Base-by-base conservation (phyloP, 164 flowering plant species). In the Sextonia rubra region DNA sequence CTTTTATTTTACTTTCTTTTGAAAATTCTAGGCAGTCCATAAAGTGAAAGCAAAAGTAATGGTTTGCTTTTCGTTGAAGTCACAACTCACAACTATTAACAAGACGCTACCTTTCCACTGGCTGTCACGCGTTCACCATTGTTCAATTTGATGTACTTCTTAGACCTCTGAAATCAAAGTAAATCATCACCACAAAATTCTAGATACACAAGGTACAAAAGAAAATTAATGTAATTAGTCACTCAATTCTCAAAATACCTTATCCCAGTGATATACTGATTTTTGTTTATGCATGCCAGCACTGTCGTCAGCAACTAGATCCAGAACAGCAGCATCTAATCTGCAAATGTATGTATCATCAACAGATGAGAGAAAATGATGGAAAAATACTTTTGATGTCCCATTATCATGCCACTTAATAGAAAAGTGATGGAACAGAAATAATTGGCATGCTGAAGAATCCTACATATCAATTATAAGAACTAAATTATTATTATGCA, bases 111-210 rank as follows among this genome's bases (percentile, higher is more conserved):
- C 98, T 94, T 94, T 80, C 97, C 97, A 76, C 88, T 87, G 60
- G 97, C 94, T 44, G 91, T 89, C 76, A 94, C 99, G 61, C 91
- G 90, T 1, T 94, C 97, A 60, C 97, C 95, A 71, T 86, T 92
- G 82, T 94, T 94, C 70, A 94, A 76, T 78, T 92, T 94, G 80
- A 92, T 72, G 73, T 91, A 94, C 78, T 92, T 94, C 79, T 94
- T 92, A 80, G 90, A 69, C 75, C 89, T 91, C 97, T 94, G 97
- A 74, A 70, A 81, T 29, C 74, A 69, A 75, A 69, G 60, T 17
- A 78, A 65, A 58, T 47, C 48, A 44, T 58, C 32, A 70, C 18
- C 9, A n/a, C 66, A 68, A 68, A 66, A 29, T 29, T 25, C 49
- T 17, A n/a, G 47, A 62, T 55, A 47, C n/a, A 72, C n/a, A 52